Percentiles rank a stretch among this genome's conserved stretches.
phyloP scores from a whole-genome alignment of 2,329 filamentous ascomycete genomes.

The Neophaeococcomyces mojaviensis region DNA sequence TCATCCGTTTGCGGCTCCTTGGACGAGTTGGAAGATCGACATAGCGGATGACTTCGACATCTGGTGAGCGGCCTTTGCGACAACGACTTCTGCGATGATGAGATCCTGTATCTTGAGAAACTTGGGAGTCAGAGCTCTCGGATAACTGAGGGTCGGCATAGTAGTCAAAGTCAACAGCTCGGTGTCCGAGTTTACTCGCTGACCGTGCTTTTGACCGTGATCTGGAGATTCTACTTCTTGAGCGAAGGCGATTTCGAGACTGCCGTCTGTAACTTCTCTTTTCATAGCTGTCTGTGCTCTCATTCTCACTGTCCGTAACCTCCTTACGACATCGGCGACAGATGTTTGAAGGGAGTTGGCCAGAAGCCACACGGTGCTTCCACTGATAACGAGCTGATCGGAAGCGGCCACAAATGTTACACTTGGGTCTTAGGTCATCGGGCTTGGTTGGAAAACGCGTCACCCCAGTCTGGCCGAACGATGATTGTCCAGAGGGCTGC shows the following conservation, averaged over 20 bases:
- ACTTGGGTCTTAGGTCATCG: conserved; percentile 20
- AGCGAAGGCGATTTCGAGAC: background rate
- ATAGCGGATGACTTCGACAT: conserved; percentile 3
- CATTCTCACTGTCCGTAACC: conserved; percentile 20
- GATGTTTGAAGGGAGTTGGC: conserved; percentile 18
- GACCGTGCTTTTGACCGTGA: background rate
- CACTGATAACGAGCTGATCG: conserved; percentile 22
- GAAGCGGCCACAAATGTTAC: conserved; percentile 21
- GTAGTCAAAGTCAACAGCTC: conserved; percentile 1
- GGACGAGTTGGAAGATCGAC: background rate
- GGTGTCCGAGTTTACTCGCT: background rate
- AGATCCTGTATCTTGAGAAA: background rate
- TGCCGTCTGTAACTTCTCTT: background rate
- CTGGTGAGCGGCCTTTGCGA: background rate
- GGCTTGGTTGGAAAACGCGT: background rate
- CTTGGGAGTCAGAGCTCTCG: background rate
- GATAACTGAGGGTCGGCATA: background rate
- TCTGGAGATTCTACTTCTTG: conserved; percentile 1
- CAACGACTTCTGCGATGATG: background rate
- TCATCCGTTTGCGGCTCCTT: background rate
- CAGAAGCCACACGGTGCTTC: conserved; percentile 18
- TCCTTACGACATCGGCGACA: conserved; percentile 19
- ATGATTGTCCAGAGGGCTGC: background rate
- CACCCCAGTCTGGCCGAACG: background rate
- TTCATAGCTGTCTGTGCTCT: conserved; percentile 12